Base-by-base conservation (phyloP, 805 yeast genomes). In the Cyberlindnera maritima region DNA sequence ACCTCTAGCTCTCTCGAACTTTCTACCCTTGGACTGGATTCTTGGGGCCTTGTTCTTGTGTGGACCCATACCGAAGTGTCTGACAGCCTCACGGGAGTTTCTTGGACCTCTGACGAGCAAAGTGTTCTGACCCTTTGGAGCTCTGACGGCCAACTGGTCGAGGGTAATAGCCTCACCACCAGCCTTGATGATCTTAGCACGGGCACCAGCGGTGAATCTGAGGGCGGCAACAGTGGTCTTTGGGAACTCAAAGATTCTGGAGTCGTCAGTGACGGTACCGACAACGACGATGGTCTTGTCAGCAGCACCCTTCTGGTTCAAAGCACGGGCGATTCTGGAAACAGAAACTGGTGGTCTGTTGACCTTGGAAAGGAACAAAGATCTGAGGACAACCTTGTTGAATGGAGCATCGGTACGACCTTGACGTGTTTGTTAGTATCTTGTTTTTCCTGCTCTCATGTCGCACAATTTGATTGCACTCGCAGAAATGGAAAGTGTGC, bases 1-100 rank as follows among this genome's bases (percentile, higher is more conserved):
- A 85, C 99, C 99, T 88, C 99, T 94, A 70, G 97, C 99, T 80
- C 94, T 90, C 85, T 94, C 99, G 85, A 94, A 94, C 82, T 94
- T 94, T 86, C 98, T 94, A 76, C 99, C 99, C 76, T 81, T 90
- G 58, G 98, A 92, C 70, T 77, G 68, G 76, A 94, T 85, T 82
- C 95, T 90, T 79, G 99, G 99, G 70, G 98, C 98, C 89, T 94
- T 94, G 80, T 82, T 79, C 85, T 89, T 89, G 95, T 94, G 99
- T 71, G 99, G 99, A 81, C 99, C 99, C 76, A 92, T 73, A 76
- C 99, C 99, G 74, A 94, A 94, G 87, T 94, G 98, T 83, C 97
- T 89, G 69, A 89, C 98, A 69, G 98, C 97, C 82, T 94, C 97
- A 83, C 99, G 89, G 76, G 96, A 71, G 79, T 80, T 83, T 88